Evolutionary conservation across 1,139 yeast genomes (phyloP).

Genomic region (Blastobotrys capitulatus): DNA sequence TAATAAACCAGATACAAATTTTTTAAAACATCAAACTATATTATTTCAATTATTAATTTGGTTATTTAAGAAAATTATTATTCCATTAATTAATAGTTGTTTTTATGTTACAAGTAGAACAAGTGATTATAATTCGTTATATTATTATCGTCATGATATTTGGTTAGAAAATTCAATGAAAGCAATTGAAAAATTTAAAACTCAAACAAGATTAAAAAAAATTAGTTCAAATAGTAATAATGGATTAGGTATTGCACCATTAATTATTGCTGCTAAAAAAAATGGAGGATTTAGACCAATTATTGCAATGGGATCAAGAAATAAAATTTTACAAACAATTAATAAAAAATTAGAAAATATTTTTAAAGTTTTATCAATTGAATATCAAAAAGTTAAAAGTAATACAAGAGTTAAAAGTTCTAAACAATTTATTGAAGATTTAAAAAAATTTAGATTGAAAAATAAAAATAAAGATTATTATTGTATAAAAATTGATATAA

Average conservation of each 20-base stretch:
- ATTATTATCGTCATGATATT: slow-evolving; percentile 52
- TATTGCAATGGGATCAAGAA: slow-evolving; percentile 21
- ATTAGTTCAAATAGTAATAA: slow-evolving; percentile 5
- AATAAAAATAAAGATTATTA: slow-evolving; percentile 30
- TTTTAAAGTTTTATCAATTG: slow-evolving; percentile 18
- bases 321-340: slow-evolving; percentile 15
- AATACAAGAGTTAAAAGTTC: slow-evolving; percentile 8
- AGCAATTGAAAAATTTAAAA: not conserved
- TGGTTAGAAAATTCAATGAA: slow-evolving; percentile 41
- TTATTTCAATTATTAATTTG: slow-evolving; percentile 48
- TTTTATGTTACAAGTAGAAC: slow-evolving; percentile 61
- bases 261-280: slow-evolving; percentile 26
- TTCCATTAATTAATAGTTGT: slow-evolving; percentile 45
- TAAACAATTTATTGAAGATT: slow-evolving; percentile 13
- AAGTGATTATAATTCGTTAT: slow-evolving; percentile 36
- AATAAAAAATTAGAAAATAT: slow-evolving; percentile 27
- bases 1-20: slow-evolving; percentile 1
- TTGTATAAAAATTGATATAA: slow-evolving; percentile 70
- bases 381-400: not conserved
- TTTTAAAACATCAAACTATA: slow-evolving; percentile 24
- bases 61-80: slow-evolving; percentile 48
- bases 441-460: slow-evolving; percentile 18
- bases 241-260: slow-evolving; percentile 22
- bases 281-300: slow-evolving; percentile 25
- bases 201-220: not conserved